Evolutionary conservation across 345 rosid species (phyloP).

Genomic region (Murraya paniculata): DNA sequence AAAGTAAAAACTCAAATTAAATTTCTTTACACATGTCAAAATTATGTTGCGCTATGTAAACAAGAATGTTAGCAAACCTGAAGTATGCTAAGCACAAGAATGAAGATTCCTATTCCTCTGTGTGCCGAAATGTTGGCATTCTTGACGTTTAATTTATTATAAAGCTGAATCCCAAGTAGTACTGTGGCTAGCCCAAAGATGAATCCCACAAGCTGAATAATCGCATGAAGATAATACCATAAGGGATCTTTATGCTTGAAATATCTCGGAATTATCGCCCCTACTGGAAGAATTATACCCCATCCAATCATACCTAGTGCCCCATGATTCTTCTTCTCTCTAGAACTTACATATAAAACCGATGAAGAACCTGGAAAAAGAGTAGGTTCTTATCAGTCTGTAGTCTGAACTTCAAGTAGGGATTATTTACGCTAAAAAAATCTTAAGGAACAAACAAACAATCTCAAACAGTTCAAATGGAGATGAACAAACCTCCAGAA

Average conservation of each 20-base stretch:
- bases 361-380: constrained; percentile 43
- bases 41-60: background rate
- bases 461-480: background rate
- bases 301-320: constrained; percentile 65
- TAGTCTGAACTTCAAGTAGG: background rate
- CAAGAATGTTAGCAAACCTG: constrained; percentile 47
- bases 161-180: constrained; percentile 67
- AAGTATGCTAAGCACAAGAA: constrained; percentile 63
- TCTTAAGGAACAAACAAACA: background rate
- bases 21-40: background rate
- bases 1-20: background rate
- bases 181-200: constrained; percentile 58
- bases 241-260: constrained; percentile 80
- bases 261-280: constrained; percentile 79
- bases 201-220: constrained; percentile 66
- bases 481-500: constrained; percentile 44
- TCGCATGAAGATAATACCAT: constrained; percentile 79
- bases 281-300: constrained; percentile 75
- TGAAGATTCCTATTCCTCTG: constrained; percentile 80
- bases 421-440: background rate
- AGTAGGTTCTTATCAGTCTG: background rate
- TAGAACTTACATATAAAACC: constrained; percentile 22
- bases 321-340: constrained; percentile 73
- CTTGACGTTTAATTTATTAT: constrained; percentile 31
- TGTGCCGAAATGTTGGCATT: constrained; percentile 55